These are phyloP conservation scores for Phytophthora litchii DNA, from an alignment of 352 stramenopile species.

Conservation along the genomic window DNA sequence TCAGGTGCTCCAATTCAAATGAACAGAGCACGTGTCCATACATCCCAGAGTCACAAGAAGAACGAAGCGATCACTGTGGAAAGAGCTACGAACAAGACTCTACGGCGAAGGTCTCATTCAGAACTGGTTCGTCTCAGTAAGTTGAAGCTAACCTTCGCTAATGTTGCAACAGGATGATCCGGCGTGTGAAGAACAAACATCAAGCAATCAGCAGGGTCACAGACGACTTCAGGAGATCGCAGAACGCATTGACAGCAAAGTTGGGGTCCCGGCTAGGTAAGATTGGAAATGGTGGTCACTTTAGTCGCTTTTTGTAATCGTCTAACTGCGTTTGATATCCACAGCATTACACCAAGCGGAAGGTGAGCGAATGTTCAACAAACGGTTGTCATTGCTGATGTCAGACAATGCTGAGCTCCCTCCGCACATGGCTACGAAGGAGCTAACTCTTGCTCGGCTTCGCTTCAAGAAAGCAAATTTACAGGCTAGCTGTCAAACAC, in stretches of 20 bases:
- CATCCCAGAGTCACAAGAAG: constrained; percentile 16
- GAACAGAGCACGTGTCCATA: constrained; percentile 2
- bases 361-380: constrained; percentile 69
- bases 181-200: constrained; percentile 58
- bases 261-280: constrained; percentile 52
- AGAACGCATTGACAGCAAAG: constrained; percentile 48
- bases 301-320: background rate
- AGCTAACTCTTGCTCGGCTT: constrained; percentile 60
- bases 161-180: constrained; percentile 48
- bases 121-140: background rate
- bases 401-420: constrained; percentile 58
- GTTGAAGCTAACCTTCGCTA: background rate
- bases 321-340: constrained; percentile 22
- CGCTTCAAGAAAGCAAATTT: constrained; percentile 63
- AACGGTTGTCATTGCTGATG: constrained; percentile 54
- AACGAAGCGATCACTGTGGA: constrained; percentile 58
- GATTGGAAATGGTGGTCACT: background rate
- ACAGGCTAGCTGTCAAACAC: constrained; percentile 66
- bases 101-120: constrained; percentile 54
- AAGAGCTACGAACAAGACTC: constrained; percentile 56
- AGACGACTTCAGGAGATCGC: constrained; percentile 56
- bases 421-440: constrained; percentile 59
- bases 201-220: constrained; percentile 45
- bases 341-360: constrained; percentile 66
- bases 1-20: constrained; percentile 25